Evolutionary conservation across 345 rosid species (phyloP), one percentile per base, ranked within the genome.

Genomic region (Gossypium stocksii): DNA sequence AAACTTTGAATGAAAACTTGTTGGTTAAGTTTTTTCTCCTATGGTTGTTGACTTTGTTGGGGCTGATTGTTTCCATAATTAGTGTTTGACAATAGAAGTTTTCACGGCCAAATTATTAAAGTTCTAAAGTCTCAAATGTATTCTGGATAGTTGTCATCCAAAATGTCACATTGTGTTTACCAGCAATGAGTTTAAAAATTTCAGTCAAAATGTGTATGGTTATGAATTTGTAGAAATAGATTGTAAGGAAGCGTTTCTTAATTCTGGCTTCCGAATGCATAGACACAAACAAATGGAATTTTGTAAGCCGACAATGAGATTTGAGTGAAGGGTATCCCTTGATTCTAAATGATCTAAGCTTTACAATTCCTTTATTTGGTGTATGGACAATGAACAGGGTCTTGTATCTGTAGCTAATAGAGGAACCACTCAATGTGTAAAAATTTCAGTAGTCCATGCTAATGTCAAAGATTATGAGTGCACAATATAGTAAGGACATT

Each of bases 321-420:
- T 41, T 48, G 41, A 48, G 11, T 15, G 20, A 67, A 48, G 72
- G 71, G 43, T 48, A 48, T 15, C 7, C 22, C 15, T 44, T 25
- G 13, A 67, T 23, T 68, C 43, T 68, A 15, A 48, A 25, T 68
- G 44, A 68, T 68, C 15, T 17, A 25, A 67, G 56, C 71, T 48
- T 48, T 34, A 17, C 58, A 48, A 16, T 14, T 45, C 5, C 2
- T 22, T 48, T 25, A 1, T 3, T 23, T 67, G 57, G 7, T 25
- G 49, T 3, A 1, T 48, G 2, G 72, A 68, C 7, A 25, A 15
- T 3, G 5, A 43, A 0, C 52, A 25, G 19, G 19, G 11, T 64
- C 19, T 41, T 64, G 49, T 41, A 43, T 5, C 3, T 65, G 49
- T 65, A 41, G 46, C 27, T 41, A 11, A 13, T 6, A 9, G 27